phyloP scores from a whole-genome alignment of 2,329 filamentous ascomycete genomes.

The Fusarium pseudonygamai region DNA sequence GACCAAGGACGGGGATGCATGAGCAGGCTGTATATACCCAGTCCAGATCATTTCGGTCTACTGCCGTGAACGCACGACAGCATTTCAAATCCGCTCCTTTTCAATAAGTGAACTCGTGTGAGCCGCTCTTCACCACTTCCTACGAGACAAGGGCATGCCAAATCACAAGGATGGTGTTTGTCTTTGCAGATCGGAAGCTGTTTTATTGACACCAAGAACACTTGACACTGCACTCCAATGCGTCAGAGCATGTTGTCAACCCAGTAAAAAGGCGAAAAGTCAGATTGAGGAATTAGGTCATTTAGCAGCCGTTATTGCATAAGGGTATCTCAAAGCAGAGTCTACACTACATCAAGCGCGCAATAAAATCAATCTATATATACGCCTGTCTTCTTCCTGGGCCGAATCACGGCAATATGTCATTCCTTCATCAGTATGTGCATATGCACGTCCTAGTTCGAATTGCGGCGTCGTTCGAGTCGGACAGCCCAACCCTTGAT shows the following conservation, averaged over 20 bases:
- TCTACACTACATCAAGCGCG: constrained; percentile 9
- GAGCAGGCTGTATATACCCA: neutral
- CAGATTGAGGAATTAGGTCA: neutral
- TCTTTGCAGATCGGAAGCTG: neutral
- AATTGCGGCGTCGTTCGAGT: constrained; percentile 48
- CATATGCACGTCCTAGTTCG: neutral
- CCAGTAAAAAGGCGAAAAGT: neutral
- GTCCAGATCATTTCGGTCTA: neutral
- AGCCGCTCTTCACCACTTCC: neutral
- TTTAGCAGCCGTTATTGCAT: constrained; percentile 25
- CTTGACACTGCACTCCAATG: neutral
- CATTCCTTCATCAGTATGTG: neutral
- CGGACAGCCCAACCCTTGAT: constrained; percentile 86
- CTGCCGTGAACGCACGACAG: neutral
- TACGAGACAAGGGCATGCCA: neutral
- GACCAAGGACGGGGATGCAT: constrained; percentile 25
- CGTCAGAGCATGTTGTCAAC: neutral
- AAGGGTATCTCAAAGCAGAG: constrained; percentile 42
- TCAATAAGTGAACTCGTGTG: neutral
- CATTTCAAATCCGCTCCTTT: neutral
- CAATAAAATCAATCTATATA: constrained; percentile 9
- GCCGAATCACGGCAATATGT: neutral
- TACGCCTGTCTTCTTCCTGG: neutral
- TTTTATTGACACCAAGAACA: no score
- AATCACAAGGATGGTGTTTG: neutral